Evolutionary conservation across 164 flowering plant species (phyloP).

Genomic region (Vitis rupestris): DNA sequence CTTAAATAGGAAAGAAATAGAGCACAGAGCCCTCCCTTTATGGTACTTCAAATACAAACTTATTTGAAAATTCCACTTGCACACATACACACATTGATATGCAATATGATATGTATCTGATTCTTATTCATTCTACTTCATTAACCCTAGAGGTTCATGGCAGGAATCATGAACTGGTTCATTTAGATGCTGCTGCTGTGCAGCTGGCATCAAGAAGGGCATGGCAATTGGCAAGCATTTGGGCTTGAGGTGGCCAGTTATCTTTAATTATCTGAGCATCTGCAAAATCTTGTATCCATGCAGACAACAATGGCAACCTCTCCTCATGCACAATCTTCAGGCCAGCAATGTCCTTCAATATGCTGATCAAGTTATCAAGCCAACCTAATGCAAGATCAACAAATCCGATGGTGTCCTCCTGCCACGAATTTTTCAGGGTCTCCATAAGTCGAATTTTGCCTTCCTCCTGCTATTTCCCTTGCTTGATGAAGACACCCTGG

Average conservation of each 20-base stretch:
- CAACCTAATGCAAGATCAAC: constrained; percentile 32
- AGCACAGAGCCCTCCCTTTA: no score
- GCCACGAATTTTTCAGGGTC: constrained; percentile 29
- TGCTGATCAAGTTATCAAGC: constrained; percentile 17
- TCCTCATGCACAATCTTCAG: constrained; percentile 15
- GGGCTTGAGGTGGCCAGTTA: constrained; percentile 28
- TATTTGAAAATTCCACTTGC: no score
- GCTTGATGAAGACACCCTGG: constrained; percentile 10
- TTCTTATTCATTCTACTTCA: no score
- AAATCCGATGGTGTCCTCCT: constrained; percentile 25
- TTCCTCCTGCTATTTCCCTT: constrained; percentile 24
- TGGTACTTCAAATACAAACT: no score
- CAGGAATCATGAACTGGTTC: neutral
- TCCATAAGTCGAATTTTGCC: constrained; percentile 7
- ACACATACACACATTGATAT: no score
- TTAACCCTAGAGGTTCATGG: no score
- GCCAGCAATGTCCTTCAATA: constrained; percentile 18
- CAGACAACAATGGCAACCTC: constrained; percentile 19
- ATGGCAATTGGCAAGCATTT: constrained; percentile 22
- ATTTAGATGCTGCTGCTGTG: neutral
- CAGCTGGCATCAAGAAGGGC: constrained; percentile 8
- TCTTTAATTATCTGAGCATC: constrained; percentile 20
- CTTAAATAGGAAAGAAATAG: no score
- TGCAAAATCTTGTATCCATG: constrained; percentile 22
- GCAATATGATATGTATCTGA: no score